phyloP scores from a whole-genome alignment of 1,139 yeast genomes.

The Pneumocystis wakefieldiae region DNA sequence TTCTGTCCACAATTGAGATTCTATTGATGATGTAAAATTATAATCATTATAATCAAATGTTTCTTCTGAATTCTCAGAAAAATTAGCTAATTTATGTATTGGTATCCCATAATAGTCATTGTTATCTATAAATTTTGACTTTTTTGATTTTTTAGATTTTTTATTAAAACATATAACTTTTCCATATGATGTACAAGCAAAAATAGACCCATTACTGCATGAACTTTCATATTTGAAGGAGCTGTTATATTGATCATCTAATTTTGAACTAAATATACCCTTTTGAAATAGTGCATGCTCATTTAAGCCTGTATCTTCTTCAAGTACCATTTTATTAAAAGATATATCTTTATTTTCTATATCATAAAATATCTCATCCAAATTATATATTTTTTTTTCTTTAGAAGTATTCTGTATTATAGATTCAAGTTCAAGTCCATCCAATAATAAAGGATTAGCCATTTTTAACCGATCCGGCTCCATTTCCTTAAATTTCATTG shows the following conservation, averaged over 20 bases:
- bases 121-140: background rate
- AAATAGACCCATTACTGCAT: background rate
- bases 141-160: background rate
- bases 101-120: background rate
- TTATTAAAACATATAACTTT: background rate
- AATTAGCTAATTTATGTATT: background rate
- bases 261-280: background rate
- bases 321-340: background rate
- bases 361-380: background rate
- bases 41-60: background rate
- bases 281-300: background rate
- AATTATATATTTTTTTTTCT: background rate
- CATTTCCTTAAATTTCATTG: background rate
- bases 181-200: background rate
- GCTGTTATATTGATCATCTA: background rate
- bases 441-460: background rate
- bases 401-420: background rate
- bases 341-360: background rate
- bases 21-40: background rate
- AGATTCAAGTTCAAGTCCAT: background rate
- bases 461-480: background rate
- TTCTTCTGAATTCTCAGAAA: background rate
- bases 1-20: constrained; percentile 37
- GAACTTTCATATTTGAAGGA: background rate
- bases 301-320: background rate